Percentiles rank a stretch among this genome's conserved stretches.
Conservation (phyloP, 129 eudicot species). For the Erigeron canadensis region DNA sequence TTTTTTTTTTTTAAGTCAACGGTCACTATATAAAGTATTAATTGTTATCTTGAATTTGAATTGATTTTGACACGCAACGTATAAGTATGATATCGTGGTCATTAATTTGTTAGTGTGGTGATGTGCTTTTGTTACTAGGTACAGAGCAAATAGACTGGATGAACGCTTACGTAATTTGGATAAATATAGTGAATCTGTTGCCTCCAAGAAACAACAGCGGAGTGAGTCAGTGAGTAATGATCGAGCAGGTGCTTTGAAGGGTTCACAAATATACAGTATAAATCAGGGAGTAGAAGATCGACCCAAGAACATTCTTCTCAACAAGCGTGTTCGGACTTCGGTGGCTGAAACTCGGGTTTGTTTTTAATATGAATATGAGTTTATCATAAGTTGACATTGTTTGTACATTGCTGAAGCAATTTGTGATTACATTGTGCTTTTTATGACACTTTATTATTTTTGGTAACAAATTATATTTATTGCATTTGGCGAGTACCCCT, state of each 20-base stretch:
- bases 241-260: conserved; percentile 59
- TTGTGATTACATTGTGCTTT: neutral
- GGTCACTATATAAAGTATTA: neutral
- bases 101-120: conserved; percentile 7
- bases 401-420: neutral
- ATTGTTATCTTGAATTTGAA: conserved; percentile 13
- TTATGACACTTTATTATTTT: neutral
- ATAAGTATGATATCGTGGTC: conserved; percentile 11
- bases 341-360: conserved; percentile 79
- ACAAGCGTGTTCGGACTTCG: conserved; percentile 81
- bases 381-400: conserved; percentile 15
- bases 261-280: conserved; percentile 47
- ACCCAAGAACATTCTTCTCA: conserved; percentile 64
- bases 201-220: conserved; percentile 62
- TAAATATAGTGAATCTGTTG: conserved; percentile 46
- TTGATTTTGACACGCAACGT: conserved; percentile 8
- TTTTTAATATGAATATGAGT: conserved; percentile 10
- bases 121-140: conserved; percentile 43
- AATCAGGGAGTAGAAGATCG: conserved; percentile 62
- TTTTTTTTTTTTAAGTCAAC: neutral
- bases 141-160: conserved; percentile 59
- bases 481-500: neutral
- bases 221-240: conserved; percentile 53
- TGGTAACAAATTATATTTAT: conserved; percentile 12
- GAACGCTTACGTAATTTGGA: conserved; percentile 58